These are phyloP conservation scores for Pelargonium citronellum DNA, from an alignment of 441 rosid genomes.

Conservation along the genomic window DNA sequence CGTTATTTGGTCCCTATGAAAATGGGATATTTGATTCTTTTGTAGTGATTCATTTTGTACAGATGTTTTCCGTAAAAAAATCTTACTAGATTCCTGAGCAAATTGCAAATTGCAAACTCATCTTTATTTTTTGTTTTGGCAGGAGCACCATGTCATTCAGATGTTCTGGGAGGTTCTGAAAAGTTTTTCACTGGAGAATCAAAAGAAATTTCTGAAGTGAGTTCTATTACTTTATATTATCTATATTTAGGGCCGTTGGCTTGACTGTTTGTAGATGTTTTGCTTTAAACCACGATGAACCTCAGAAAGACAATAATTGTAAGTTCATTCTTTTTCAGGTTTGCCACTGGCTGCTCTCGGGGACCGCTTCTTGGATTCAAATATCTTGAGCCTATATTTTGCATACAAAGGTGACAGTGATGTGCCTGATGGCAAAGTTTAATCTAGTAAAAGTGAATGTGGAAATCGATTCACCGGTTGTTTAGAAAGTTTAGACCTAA, in stretches of 20 bases:
- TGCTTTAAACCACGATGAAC: conserved; percentile 3
- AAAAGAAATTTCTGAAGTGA: conserved; percentile 89
- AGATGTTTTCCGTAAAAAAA: neutral
- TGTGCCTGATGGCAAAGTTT: neutral
- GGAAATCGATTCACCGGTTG: neutral
- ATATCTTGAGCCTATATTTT: conserved; percentile 85
- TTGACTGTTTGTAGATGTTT: conserved; percentile 1
- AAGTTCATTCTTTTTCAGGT: conserved; percentile 42
- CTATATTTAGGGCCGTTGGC: conserved; percentile 4
- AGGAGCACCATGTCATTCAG: conserved; percentile 93
- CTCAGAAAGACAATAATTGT: conserved; percentile 19
- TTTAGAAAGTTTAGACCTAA: neutral
- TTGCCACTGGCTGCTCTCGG: conserved; percentile 96
- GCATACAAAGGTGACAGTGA: conserved; percentile 76
- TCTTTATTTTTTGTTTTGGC: conserved; percentile 20
- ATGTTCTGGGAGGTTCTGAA: conserved; percentile 93
- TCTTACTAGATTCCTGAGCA: neutral
- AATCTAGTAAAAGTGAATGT: neutral
- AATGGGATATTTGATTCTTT: neutral
- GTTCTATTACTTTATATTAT: conserved; percentile 18
- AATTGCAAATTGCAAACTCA: conserved; percentile 3
- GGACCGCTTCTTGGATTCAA: conserved; percentile 93
- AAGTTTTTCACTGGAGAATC: conserved; percentile 73
- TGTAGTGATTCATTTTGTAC: neutral
- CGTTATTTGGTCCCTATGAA: no score